These are phyloP conservation scores for Arctium minus DNA, from an alignment of 129 eudicot species.

Conservation along the genomic window DNA sequence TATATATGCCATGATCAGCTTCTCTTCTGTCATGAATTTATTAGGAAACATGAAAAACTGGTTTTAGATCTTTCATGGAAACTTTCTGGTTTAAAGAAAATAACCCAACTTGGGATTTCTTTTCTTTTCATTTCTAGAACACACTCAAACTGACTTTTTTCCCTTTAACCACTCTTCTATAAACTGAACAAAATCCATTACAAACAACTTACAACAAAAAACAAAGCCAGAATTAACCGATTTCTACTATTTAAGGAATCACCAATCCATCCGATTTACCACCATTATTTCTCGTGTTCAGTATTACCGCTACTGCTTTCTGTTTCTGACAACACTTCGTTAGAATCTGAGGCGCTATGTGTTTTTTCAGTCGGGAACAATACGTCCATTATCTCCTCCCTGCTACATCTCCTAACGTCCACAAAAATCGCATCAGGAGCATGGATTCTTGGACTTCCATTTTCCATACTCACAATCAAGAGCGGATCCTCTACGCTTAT, in stretches of 20 bases:
- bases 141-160: no score
- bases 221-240: neutral
- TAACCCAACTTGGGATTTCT: no score
- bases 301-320: neutral
- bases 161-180: no score
- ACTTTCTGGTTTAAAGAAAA: no score
- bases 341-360: neutral
- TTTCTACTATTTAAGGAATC: neutral
- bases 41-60: no score
- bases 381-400: constrained; percentile 24
- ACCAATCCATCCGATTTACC: neutral
- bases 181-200: neutral
- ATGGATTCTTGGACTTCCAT: neutral
- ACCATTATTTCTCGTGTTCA: neutral
- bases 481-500: no score
- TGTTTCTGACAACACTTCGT: neutral
- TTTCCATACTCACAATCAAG: constrained; percentile 5
- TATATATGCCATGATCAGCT: no score
- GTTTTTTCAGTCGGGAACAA: constrained; percentile 12
- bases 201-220: neutral
- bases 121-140: no score
- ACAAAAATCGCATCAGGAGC: constrained; percentile 30
- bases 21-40: no score
- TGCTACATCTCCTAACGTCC: constrained; percentile 20
- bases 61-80: no score